A percentile compares a stretch with the other conserved stretches of the same genome.
phyloP scores from a whole-genome alignment of 1,284 basidiomycete genomes.

The Sanghuangporus sanghuang region DNA sequence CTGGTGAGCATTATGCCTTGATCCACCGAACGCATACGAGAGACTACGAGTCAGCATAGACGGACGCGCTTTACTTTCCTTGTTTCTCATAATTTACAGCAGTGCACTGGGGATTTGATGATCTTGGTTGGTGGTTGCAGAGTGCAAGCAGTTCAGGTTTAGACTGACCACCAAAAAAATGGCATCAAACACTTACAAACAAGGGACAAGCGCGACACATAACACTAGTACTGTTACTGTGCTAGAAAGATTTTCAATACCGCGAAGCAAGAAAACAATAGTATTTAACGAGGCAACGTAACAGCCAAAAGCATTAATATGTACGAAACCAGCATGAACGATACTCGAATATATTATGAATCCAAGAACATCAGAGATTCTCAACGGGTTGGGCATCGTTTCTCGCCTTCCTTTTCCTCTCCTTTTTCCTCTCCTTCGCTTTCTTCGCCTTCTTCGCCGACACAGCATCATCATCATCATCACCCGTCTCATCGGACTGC shows the following conservation, averaged over 20 bases:
- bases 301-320: no score
- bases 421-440: constrained; percentile 19
- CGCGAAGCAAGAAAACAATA: no score
- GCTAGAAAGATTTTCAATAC: no score
- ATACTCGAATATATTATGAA: no score
- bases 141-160: neutral
- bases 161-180: neutral
- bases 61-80: neutral
- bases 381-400: neutral
- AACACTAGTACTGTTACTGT: no score
- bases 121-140: neutral
- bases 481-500: neutral
- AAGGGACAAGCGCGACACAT: no score
- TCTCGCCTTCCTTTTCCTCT: constrained; percentile 19
- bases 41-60: neutral
- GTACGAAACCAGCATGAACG: no score
- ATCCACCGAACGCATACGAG: constrained; percentile 1
- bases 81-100: neutral
- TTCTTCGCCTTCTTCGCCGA: constrained; percentile 15
- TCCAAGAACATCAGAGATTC: neutral
- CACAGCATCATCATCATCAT: neutral
- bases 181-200: no score
- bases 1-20: neutral
- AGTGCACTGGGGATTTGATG: neutral
- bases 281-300: no score